Evolutionary conservation across 2,329 filamentous ascomycete genomes (phyloP).

Genomic region (Lasiodiplodia sp.): DNA sequence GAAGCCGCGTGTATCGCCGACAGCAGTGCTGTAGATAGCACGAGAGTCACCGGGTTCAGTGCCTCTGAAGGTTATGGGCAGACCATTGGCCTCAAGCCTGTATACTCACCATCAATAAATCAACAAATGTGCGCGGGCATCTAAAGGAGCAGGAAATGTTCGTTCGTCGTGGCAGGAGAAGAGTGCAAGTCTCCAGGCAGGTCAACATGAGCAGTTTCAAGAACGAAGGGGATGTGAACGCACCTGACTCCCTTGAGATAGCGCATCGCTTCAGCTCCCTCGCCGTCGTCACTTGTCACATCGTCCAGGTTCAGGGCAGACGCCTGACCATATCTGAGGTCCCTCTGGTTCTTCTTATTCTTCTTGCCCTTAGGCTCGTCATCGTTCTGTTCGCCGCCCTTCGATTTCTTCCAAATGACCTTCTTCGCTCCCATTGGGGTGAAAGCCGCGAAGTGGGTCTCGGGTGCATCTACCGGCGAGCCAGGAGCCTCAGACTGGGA

Average conservation of each 20-base stretch:
- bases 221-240: not conserved
- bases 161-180: constrained; percentile 7
- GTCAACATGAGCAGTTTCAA: constrained; percentile 8
- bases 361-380: constrained; percentile 28
- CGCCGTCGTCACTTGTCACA: constrained; percentile 8
- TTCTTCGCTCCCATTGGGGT: constrained; percentile 10
- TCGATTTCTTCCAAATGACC: not conserved
- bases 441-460: constrained; percentile 10
- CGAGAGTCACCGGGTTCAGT: constrained; percentile 20
- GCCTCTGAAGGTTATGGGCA: constrained; percentile 66
- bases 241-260: constrained; percentile 47
- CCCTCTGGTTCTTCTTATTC: constrained; percentile 2
- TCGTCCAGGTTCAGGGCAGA: constrained; percentile 40
- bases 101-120: constrained; percentile 33
- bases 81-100: constrained; percentile 76
- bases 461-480: constrained; percentile 39
- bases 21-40: constrained; percentile 57
- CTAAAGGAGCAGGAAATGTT: not conserved
- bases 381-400: not conserved
- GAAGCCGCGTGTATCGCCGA: constrained; percentile 66
- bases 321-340: constrained; percentile 26
- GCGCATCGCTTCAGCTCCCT: constrained; percentile 38
- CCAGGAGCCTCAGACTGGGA: not conserved
- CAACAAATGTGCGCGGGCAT: constrained; percentile 31
- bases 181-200: constrained; percentile 20